phyloP scores from a whole-genome alignment of 495 filamentous ascomycete genomes.

The Xylaria telfairii region DNA sequence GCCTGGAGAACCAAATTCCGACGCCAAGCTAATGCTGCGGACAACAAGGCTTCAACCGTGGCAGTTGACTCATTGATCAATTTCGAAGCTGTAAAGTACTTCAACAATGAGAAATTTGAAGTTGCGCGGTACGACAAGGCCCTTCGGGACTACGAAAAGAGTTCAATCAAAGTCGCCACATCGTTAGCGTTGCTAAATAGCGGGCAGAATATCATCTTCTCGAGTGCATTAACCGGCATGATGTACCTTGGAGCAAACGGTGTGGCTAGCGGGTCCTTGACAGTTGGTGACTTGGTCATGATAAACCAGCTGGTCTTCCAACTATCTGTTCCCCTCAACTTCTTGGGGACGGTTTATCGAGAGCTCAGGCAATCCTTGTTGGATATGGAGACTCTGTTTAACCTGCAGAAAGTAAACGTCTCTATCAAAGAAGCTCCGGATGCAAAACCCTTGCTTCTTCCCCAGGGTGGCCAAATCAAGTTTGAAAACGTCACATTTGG shows the following conservation, averaged over 20 bases:
- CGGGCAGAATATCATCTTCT: constrained; percentile 99
- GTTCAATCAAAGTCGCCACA: constrained; percentile 94
- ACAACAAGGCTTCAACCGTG: constrained; percentile 93
- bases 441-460: constrained; percentile 73
- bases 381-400: constrained; percentile 99
- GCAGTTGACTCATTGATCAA: constrained; percentile 97
- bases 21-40: constrained; percentile 91
- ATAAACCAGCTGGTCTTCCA: constrained; percentile 99
- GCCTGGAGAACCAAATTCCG: constrained; percentile 97
- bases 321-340: constrained; percentile 94
- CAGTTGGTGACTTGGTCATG: constrained; percentile 97
- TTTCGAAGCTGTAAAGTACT: constrained; percentile 99
- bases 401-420: constrained; percentile 97
- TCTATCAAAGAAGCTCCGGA: constrained; percentile 76
- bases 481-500: constrained; percentile 97
- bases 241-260: constrained; percentile 95
- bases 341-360: constrained; percentile 93
- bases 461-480: constrained; percentile 81
- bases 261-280: constrained; percentile 78
- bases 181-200: constrained; percentile 91
- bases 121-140: constrained; percentile 89
- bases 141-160: constrained; percentile 84
- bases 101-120: constrained; percentile 98
- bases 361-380: constrained; percentile 92
- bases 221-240: constrained; percentile 92